Conservation (phyloP, 2,329 filamentous ascomycete genomes). For the Paecilomyces variotii region DNA sequence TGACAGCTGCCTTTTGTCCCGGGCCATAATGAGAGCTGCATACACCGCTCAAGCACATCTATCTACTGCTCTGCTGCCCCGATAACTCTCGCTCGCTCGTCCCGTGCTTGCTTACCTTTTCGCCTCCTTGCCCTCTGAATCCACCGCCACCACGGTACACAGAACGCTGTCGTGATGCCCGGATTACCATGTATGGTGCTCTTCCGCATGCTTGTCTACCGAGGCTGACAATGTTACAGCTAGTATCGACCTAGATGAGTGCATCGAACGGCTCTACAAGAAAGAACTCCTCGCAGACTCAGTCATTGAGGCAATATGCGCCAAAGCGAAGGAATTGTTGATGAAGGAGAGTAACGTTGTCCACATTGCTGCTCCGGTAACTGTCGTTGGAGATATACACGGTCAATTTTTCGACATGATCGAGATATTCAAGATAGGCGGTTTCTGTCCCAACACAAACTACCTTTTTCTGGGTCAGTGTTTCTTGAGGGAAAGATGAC, state of each 20-base stretch:
- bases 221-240: conserved; percentile 44
- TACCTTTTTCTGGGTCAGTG: conserved; percentile 83
- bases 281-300: conserved; percentile 96
- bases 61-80: conserved; percentile 6
- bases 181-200: conserved; percentile 35
- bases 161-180: conserved; percentile 28
- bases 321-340: conserved; percentile 95
- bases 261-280: conserved; percentile 91
- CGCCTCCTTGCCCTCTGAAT: neutral
- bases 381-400: conserved; percentile 96
- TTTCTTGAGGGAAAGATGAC: neutral
- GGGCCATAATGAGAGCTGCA: conserved; percentile 22
- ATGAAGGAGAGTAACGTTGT: conserved; percentile 99
- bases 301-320: conserved; percentile 97
- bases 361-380: conserved; percentile 89
- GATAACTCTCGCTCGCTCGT: conserved; percentile 5
- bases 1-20: neutral
- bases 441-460: conserved; percentile 95
- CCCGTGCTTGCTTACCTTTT: conserved; percentile 1
- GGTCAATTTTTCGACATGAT: conserved; percentile 99
- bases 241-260: conserved; percentile 97
- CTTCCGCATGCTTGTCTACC: neutral
- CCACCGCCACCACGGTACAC: neutral
- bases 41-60: conserved; percentile 14
- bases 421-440: conserved; percentile 97